Evolutionary conservation across 2,329 filamentous ascomycete genomes (phyloP).

Genomic region (Diaporthe eres): DNA sequence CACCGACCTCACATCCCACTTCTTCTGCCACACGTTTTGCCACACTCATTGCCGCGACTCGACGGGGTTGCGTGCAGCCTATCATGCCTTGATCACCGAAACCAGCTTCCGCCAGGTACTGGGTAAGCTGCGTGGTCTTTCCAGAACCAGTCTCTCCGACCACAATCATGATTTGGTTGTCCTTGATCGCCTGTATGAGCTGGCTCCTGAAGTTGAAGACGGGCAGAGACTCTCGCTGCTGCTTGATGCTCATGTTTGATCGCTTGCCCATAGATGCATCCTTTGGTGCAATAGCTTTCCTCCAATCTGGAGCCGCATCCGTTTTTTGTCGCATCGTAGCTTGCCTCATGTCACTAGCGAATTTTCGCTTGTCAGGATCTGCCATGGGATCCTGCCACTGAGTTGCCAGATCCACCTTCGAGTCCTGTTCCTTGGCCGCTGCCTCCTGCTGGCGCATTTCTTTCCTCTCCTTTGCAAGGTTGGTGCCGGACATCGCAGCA

Average conservation of each 20-base stretch:
- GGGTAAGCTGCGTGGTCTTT: constrained; percentile 96
- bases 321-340: constrained; percentile 71
- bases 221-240: constrained; percentile 90
- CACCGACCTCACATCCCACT: constrained; percentile 89
- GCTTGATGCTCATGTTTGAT: constrained; percentile 92
- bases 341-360: constrained; percentile 87
- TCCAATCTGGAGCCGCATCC: constrained; percentile 92
- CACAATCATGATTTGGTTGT: constrained; percentile 94
- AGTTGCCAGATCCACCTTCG: constrained; percentile 85
- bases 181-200: constrained; percentile 86
- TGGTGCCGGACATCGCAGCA: constrained; percentile 93
- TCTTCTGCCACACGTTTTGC: constrained; percentile 97
- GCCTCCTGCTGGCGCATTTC: constrained; percentile 91
- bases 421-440: constrained; percentile 82
- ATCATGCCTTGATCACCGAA: constrained; percentile 91
- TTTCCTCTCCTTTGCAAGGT: constrained; percentile 88
- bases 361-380: constrained; percentile 84
- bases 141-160: constrained; percentile 98
- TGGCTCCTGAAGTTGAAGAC: constrained; percentile 91
- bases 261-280: constrained; percentile 87
- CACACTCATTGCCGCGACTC: constrained; percentile 97
- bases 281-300: constrained; percentile 83
- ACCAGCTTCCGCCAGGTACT: constrained; percentile 93
- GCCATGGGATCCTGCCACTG: constrained; percentile 99
- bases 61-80: constrained; percentile 95